A percentile compares a stretch with the other conserved stretches of the same genome.
These are phyloP conservation scores for Dryas alaskensis DNA, from an alignment of 306 rosid species.

Conservation along the genomic window DNA sequence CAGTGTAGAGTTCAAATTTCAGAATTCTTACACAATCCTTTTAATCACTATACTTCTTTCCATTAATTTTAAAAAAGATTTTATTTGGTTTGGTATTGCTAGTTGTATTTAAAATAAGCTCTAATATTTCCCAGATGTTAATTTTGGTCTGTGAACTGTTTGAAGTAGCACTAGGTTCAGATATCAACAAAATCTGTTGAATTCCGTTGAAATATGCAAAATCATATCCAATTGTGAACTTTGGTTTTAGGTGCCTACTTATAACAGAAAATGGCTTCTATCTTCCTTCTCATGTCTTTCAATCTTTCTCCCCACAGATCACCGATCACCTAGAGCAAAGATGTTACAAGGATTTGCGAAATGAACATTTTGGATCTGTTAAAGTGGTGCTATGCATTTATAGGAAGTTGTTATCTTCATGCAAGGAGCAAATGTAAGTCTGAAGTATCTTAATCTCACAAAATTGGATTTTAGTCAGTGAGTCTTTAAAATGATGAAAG, in stretches of 20 bases:
- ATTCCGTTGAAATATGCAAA: background rate
- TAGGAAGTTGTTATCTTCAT: conserved; percentile 62
- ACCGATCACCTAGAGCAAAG: conserved; percentile 72
- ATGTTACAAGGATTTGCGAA: conserved; percentile 85
- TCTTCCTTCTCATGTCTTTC: conserved; percentile 23
- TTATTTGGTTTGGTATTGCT: background rate
- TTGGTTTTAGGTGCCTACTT: conserved; percentile 12
- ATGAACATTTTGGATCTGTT: conserved; percentile 67
- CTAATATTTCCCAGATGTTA: background rate
- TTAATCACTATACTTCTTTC: background rate
- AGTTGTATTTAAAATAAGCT: background rate
- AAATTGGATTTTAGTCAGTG: background rate
- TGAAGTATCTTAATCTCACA: conserved; percentile 19
- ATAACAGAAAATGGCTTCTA: conserved; percentile 1
- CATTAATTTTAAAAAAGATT: background rate
- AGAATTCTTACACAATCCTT: background rate
- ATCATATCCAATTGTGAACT: background rate
- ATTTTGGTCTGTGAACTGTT: background rate
- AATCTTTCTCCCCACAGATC: conserved; percentile 52
- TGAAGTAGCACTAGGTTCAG: background rate
- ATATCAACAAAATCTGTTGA: background rate
- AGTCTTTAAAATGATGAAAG: background rate
- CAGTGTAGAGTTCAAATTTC: background rate
- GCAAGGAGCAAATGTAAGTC: conserved; percentile 94
- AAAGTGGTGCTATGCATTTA: conserved; percentile 67